Evolutionary conservation across 352 stramenopile genomes (phyloP).

Genomic region (Halophytophthora batemanensis): DNA sequence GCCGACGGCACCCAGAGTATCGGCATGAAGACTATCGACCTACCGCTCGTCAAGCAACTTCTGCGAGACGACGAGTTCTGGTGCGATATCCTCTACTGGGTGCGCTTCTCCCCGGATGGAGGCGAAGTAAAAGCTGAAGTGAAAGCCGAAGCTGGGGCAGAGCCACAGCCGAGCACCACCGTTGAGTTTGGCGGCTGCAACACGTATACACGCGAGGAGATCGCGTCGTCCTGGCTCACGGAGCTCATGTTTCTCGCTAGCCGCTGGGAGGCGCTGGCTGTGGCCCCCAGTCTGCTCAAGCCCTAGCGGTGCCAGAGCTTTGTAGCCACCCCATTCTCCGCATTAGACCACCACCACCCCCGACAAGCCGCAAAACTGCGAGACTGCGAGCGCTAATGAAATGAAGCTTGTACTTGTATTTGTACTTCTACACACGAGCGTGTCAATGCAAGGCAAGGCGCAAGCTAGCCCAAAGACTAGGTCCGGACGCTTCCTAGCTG

Average conservation of each 20-base stretch:
- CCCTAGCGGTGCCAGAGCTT: too few relatives aligned
- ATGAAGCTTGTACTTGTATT: too few relatives aligned
- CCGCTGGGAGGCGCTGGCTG: slow-evolving; percentile 49
- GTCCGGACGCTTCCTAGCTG: too few relatives aligned
- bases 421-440: too few relatives aligned
- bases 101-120: slow-evolving; percentile 33
- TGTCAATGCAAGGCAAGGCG: too few relatives aligned
- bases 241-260: slow-evolving; percentile 63
- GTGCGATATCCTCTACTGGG: slow-evolving; percentile 72
- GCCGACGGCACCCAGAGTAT: slow-evolving; percentile 30
- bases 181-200: slow-evolving; percentile 50
- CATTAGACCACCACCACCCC: too few relatives aligned
- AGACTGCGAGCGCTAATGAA: too few relatives aligned
- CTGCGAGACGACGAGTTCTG: slow-evolving; percentile 43
- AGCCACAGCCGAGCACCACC: too few relatives aligned
- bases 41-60: slow-evolving; percentile 38
- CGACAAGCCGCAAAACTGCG: too few relatives aligned
- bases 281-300: slow-evolving; percentile 42
- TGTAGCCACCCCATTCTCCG: too few relatives aligned
- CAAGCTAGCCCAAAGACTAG: too few relatives aligned
- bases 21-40: slow-evolving; percentile 62
- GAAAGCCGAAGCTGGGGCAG: slow-evolving; percentile 4
- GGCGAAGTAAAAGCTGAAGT: neutral
- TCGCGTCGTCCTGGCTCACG: slow-evolving; percentile 42
- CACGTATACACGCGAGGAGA: slow-evolving; percentile 46